Conservation (phyloP, 352 stramenopile genomes). For the Pythium brachiatum region DNA sequence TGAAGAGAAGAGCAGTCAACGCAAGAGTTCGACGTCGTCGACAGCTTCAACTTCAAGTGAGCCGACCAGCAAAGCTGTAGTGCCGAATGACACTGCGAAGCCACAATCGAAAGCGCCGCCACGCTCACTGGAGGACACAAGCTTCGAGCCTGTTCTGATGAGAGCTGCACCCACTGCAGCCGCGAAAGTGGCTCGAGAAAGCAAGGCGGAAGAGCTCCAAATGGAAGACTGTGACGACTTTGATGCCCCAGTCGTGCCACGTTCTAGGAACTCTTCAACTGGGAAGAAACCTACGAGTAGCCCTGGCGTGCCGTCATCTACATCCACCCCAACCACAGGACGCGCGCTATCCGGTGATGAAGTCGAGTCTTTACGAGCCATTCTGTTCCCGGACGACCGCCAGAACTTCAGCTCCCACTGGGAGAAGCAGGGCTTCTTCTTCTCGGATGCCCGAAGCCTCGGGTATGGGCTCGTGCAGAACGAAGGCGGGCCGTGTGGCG, state of each 20-base stretch:
- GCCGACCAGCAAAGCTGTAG: background rate
- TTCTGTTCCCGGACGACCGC: constrained; percentile 56
- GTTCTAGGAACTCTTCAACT: background rate
- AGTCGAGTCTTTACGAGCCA: constrained; percentile 41
- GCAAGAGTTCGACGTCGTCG: background rate
- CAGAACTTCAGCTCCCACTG: constrained; percentile 68
- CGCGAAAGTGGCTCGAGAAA: background rate
- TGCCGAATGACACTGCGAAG: background rate
- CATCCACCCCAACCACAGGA: background rate
- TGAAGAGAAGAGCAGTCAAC: constrained; percentile 9
- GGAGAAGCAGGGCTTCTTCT: constrained; percentile 78
- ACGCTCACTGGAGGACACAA: background rate
- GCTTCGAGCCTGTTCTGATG: background rate
- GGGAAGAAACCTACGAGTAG: background rate
- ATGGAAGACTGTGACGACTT: constrained; percentile 59
- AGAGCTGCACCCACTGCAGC: background rate
- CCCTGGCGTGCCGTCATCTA: background rate
- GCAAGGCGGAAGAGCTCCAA: constrained; percentile 27
- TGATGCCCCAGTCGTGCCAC: constrained; percentile 10
- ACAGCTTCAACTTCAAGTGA: background rate
- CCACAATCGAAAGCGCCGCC: background rate
- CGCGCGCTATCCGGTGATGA: constrained; percentile 38
- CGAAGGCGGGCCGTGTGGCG: constrained; percentile 93
- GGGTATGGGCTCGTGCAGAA: constrained; percentile 91
- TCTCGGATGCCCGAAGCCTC: constrained; percentile 43